Evolutionary conservation across 495 filamentous ascomycete genomes (phyloP).

Genomic region (Penicillium pancosmium): DNA sequence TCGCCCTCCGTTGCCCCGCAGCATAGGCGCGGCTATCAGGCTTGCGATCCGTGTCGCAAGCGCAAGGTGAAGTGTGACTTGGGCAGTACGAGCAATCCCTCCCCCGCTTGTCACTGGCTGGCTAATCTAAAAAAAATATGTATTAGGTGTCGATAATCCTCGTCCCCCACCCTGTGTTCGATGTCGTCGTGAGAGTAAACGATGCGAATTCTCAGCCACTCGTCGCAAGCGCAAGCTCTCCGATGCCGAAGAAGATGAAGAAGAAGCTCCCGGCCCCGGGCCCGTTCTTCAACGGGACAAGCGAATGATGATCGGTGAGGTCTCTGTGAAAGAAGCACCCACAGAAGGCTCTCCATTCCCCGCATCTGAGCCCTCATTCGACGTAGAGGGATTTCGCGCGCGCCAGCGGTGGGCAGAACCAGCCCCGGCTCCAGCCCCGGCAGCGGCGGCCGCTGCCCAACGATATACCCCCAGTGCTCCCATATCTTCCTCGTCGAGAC

Average conservation of each 20-base stretch:
- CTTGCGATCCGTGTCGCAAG: slow-evolving; percentile 87
- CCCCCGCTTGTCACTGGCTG: slow-evolving; percentile 6
- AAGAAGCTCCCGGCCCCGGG: slow-evolving; percentile 22
- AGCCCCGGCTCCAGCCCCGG: slow-evolving; percentile 12
- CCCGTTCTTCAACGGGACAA: slow-evolving; percentile 55
- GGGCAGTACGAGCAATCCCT: slow-evolving; percentile 55
- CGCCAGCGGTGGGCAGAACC: slow-evolving; percentile 41
- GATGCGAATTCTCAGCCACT: slow-evolving; percentile 97
- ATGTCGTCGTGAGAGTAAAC: slow-evolving; percentile 89
- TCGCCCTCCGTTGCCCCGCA: slow-evolving; percentile 45
- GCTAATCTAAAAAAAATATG: slow-evolving; percentile 17
- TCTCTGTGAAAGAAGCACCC: slow-evolving; percentile 32
- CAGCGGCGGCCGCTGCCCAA: slow-evolving; percentile 18
- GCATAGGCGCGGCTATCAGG: slow-evolving; percentile 79
- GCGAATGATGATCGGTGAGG: slow-evolving; percentile 51
- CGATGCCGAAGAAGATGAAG: slow-evolving; percentile 59
- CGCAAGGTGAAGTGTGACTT: slow-evolving; percentile 94
- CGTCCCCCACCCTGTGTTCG: slow-evolving; percentile 92
- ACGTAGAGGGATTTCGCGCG: slow-evolving; percentile 28
- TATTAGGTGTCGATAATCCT: slow-evolving; percentile 77
- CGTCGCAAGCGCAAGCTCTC: slow-evolving; percentile 82
- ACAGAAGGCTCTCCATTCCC: slow-evolving; percentile 34
- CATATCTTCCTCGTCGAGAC: slow-evolving; percentile 25
- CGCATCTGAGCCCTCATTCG: slow-evolving; percentile 30
- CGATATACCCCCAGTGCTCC: slow-evolving; percentile 33